These are phyloP conservation scores for Calycina herbarum DNA, from an alignment of 2,329 filamentous ascomycete genomes.

Conservation along the genomic window DNA sequence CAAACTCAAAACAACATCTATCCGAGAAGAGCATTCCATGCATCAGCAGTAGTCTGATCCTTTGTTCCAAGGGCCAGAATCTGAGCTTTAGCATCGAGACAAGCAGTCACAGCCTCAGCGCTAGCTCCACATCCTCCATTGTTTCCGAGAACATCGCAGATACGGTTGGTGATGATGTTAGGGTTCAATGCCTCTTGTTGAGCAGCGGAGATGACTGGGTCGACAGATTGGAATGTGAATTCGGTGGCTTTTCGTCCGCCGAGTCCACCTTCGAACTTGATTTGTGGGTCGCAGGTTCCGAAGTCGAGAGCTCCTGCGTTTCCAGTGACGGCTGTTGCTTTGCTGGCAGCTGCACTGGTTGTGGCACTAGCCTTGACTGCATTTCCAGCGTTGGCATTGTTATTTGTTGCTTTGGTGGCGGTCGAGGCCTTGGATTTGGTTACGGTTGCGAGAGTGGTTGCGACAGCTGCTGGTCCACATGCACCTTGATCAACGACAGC, in stretches of 20 bases:
- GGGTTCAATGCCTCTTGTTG: conserved; percentile 70
- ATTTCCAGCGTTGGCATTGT: conserved; percentile 19
- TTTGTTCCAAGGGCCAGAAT: conserved; percentile 51
- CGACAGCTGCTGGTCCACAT: neutral
- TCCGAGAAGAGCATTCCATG: conserved; percentile 43
- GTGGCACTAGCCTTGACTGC: conserved; percentile 13
- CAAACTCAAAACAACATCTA: conserved; percentile 20
- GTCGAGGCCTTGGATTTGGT: conserved; percentile 10
- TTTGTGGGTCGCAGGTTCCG: conserved; percentile 50
- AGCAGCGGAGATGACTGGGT: conserved; percentile 59
- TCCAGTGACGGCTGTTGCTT: conserved; percentile 19
- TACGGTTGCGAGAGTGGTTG: conserved; percentile 25
- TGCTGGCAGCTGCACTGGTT: conserved; percentile 24
- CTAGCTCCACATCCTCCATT: conserved; percentile 59
- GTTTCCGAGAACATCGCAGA: conserved; percentile 68
- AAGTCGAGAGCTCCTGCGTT: conserved; percentile 43
- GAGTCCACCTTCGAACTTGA: conserved; percentile 57
- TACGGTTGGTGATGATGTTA: conserved; percentile 71
- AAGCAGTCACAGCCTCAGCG: conserved; percentile 49
- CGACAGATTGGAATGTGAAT: conserved; percentile 68
- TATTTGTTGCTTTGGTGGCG: conserved; percentile 8
- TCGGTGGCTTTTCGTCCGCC: conserved; percentile 53
- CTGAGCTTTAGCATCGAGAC: conserved; percentile 47
- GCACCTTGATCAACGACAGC: neutral
- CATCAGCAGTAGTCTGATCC: conserved; percentile 49